These are phyloP conservation scores for Escovopsis sp. DNA, from an alignment of 2,329 filamentous ascomycete genomes.

Conservation along the genomic window DNA sequence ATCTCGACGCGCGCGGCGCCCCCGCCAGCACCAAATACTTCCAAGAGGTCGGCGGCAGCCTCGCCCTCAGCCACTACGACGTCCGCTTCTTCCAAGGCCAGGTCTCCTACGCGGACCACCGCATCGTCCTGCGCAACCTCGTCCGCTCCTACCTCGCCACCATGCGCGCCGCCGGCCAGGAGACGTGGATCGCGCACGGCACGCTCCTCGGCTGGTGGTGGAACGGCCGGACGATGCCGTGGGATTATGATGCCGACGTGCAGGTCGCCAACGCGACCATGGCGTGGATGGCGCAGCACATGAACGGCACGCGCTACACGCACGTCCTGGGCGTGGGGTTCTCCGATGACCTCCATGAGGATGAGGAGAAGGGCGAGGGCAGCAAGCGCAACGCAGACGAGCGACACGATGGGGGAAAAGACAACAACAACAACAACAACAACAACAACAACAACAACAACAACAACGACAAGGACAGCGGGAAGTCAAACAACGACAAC, in stretches of 20 bases:
- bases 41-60: slow-evolving; percentile 44
- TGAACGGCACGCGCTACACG: slow-evolving; percentile 53
- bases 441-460: too few relatives aligned
- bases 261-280: slow-evolving; percentile 58
- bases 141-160: slow-evolving; percentile 59
- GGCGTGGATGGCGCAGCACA: slow-evolving; percentile 43
- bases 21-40: slow-evolving; percentile 40
- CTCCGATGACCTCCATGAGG: slow-evolving; percentile 19
- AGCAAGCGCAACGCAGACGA: too few relatives aligned
- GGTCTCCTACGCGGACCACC: slow-evolving; percentile 52
- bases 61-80: slow-evolving; percentile 59
- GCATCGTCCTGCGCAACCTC: slow-evolving; percentile 50
- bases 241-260: slow-evolving; percentile 75
- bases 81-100: slow-evolving; percentile 47
- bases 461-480: too few relatives aligned
- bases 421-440: too few relatives aligned
- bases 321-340: slow-evolving; percentile 25
- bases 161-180: slow-evolving; percentile 47
- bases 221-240: slow-evolving; percentile 63
- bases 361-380: too few relatives aligned
- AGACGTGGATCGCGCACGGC: slow-evolving; percentile 80
- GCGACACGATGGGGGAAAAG: too few relatives aligned
- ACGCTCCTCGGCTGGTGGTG: slow-evolving; percentile 82
- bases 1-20: not conserved
- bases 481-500: too few relatives aligned